Evolutionary conservation across 148 eudicot species (phyloP).

Genomic region (Rhododendron vialii): DNA sequence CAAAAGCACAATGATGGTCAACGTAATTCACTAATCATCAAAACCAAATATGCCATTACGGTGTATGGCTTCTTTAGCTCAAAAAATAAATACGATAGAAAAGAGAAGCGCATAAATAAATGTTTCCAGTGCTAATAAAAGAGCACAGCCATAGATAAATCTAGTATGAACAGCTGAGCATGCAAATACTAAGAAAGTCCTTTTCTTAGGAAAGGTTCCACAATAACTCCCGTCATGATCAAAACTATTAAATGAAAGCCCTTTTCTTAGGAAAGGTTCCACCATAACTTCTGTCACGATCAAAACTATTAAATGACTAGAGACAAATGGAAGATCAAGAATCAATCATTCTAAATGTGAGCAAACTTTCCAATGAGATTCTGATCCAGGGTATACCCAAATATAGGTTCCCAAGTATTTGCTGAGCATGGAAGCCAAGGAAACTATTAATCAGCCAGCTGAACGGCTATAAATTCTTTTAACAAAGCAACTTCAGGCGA

Average conservation of each 20-base stretch:
- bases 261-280: neutral
- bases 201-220: neutral
- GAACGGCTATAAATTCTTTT: neutral
- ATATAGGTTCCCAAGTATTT: neutral
- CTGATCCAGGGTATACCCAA: neutral
- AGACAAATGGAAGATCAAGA: neutral
- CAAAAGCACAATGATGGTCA: neutral
- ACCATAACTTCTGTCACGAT: neutral
- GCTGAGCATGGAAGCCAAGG: neutral
- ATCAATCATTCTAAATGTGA: neutral
- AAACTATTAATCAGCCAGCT: neutral
- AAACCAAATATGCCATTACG: neutral
- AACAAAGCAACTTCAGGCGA: neutral
- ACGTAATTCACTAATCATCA: neutral
- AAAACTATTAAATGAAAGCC: neutral
- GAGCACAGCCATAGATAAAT: neutral
- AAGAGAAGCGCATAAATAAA: neutral
- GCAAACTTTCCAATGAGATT: neutral
- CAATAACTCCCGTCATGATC: neutral
- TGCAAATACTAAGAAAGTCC: neutral
- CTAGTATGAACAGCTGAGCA: neutral
- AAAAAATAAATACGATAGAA: too few species aligned
- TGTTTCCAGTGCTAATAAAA: neutral
- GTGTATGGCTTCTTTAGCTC: neutral
- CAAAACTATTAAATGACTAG: neutral